phyloP scores from a whole-genome alignment of 306 rosid genomes.

The Vachellia pachyceras region DNA sequence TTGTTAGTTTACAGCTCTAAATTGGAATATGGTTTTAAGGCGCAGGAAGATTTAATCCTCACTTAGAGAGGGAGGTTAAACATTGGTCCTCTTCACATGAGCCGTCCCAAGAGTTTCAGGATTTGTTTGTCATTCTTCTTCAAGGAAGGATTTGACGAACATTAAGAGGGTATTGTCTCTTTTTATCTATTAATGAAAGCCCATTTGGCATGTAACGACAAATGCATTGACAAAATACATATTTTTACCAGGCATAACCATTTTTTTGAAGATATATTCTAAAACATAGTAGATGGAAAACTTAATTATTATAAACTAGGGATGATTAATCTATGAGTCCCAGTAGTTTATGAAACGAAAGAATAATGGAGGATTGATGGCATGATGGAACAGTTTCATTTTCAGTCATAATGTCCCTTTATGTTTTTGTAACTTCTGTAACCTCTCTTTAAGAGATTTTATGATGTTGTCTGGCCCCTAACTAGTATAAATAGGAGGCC shows the following conservation, averaged over 20 bases:
- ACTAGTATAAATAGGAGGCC: too few relatives aligned
- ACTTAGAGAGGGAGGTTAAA: background rate
- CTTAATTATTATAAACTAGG: too few relatives aligned
- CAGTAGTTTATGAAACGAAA: too few relatives aligned
- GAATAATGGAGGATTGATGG: too few relatives aligned
- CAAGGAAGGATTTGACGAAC: background rate
- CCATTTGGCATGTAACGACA: background rate
- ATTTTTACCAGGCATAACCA: background rate
- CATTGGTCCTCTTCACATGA: background rate
- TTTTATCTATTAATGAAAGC: background rate
- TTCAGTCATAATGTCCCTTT: too few relatives aligned
- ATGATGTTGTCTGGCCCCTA: too few relatives aligned
- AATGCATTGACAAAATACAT: background rate
- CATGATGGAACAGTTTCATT: too few relatives aligned
- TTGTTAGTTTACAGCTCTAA: background rate
- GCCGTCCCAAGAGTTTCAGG: too few relatives aligned
- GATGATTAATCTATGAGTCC: too few relatives aligned
- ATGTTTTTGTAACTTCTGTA: too few relatives aligned
- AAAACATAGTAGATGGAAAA: slow-evolving; percentile 10
- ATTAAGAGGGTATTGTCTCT: background rate
- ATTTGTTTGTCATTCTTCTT: background rate
- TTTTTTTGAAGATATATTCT: slow-evolving; percentile 18
- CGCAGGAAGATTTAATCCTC: background rate
- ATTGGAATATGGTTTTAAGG: background rate
- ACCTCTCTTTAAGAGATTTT: too few relatives aligned